These are phyloP conservation scores for Penicillium sp. DNA, from an alignment of 2,329 filamentous ascomycete species.

Conservation along the genomic window DNA sequence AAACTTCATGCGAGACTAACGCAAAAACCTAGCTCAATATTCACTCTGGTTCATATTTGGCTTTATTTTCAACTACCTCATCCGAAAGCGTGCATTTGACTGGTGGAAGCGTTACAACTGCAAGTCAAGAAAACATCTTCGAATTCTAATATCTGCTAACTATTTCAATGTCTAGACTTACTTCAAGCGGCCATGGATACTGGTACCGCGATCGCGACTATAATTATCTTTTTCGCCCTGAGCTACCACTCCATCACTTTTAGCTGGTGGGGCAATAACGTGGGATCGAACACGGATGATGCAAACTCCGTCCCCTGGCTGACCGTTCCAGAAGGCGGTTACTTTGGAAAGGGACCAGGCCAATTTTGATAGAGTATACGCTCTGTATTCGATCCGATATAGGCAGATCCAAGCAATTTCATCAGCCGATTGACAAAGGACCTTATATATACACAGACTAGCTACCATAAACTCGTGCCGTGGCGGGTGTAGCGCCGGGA, in stretches of 20 bases:
- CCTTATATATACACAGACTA: not conserved
- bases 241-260: conserved; percentile 42
- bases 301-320: conserved; percentile 32
- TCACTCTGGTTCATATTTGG: conserved; percentile 62
- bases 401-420: not conserved
- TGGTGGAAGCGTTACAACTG: conserved; percentile 83
- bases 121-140: conserved; percentile 30
- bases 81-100: conserved; percentile 64
- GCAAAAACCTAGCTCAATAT: conserved; percentile 20
- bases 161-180: conserved; percentile 31
- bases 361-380: not conserved
- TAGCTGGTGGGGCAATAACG: conserved; percentile 70
- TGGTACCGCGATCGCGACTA: conserved; percentile 64
- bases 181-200: conserved; percentile 70
- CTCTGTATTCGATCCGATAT: not conserved
- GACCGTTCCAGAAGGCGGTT: not conserved
- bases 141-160: not conserved
- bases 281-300: conserved; percentile 63
- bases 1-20: conserved; percentile 41
- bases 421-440: not conserved
- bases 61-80: conserved; percentile 66
- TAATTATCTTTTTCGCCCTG: conserved; percentile 67
- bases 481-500: conserved; percentile 29
- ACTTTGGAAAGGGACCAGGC: conserved; percentile 4
- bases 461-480: conserved; percentile 13